Percentiles rank a stretch among this genome's conserved stretches.
phyloP scores from a whole-genome alignment of 768 basidiomycete genomes.

The Xerocomellus intermedius region DNA sequence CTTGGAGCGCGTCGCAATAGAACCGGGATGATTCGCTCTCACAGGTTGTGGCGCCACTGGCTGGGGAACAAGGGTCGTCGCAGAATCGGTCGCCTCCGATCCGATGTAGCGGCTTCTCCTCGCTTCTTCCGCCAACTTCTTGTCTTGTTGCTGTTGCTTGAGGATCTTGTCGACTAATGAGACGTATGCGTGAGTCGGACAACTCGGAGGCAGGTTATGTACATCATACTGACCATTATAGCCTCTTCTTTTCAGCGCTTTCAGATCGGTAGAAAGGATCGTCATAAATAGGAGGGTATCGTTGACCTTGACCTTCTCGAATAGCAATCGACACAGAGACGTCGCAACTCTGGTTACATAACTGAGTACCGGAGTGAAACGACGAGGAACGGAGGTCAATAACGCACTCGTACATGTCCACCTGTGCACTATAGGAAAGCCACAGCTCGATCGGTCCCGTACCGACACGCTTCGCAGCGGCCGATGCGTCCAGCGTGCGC shows the following conservation, averaged over 20 bases:
- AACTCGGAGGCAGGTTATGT: conserved; percentile 1
- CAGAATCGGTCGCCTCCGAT: conserved; percentile 9
- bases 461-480: conserved; percentile 55
- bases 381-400: neutral
- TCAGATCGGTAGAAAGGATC: conserved; percentile 87
- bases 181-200: conserved; percentile 4
- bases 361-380: neutral
- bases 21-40: neutral
- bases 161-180: conserved; percentile 83
- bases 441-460: conserved; percentile 71
- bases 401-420: conserved; percentile 92
- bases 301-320: conserved; percentile 76
- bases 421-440: conserved; percentile 68
- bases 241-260: conserved; percentile 76
- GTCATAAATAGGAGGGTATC: conserved; percentile 92
- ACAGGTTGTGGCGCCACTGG: conserved; percentile 15
- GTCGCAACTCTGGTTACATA: conserved; percentile 65
- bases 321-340: conserved; percentile 75
- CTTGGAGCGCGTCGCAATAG: conserved; percentile 11
- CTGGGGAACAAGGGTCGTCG: conserved; percentile 7
- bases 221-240: conserved; percentile 63
- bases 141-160: conserved; percentile 73
- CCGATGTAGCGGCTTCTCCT: conserved; percentile 26
- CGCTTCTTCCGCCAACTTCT: conserved; percentile 51
- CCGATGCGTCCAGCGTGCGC: conserved; percentile 68